Evolutionary conservation across 352 stramenopile species (phyloP), one percentile per base, ranked within the genome.

Genomic region (Phytophthora quininea): DNA sequence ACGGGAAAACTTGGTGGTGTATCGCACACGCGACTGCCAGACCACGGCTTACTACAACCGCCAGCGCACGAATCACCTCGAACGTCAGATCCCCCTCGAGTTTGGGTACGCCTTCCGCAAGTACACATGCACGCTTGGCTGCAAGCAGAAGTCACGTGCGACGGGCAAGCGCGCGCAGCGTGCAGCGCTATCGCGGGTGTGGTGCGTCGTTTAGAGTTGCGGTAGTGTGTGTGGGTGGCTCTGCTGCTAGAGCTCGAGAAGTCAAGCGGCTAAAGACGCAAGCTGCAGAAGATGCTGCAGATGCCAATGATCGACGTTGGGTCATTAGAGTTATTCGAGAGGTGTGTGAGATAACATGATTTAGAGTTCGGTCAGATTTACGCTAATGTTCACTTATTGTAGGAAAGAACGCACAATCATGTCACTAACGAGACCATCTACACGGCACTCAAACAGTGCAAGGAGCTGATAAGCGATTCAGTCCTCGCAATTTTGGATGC

Each of bases 21-120:
- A 57, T 33, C 33, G 51, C 6, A 47, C 51, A 2, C 33, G 32
- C 11, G 32, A 57, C n/a, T 57, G 33, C 15, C 51, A 45, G 10
- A 10, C 49, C 24, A 31, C 49, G 4, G 4, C 29, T 3, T 14
- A 31, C 2, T 57, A 24, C 51, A 57, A 57, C 19, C 30, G 9
- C 2, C 35, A 11, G 10, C 51, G 24, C 11, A 33, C 7, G 4
- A 57, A 57, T 1, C 51, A 47, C 33, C 51, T 19, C 1, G 35
- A 57, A n/a, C 11, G 35, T 3, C 51, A 57, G 3, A 47, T 57
- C n/a, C 8, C 33, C 6, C 1, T 2, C 3, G n/a, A 14, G 5
- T 47, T 57, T 32, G 33, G 11, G 3, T 57, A 57, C 33, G 51
- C 32, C 10, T 57, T 57, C n/a, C 35, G 51, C 3, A 57, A 57